A percentile compares a stretch with the other conserved stretches of the same genome.
Conservation (phyloP, 306 rosid genomes). For the Canavalia gladiata region DNA sequence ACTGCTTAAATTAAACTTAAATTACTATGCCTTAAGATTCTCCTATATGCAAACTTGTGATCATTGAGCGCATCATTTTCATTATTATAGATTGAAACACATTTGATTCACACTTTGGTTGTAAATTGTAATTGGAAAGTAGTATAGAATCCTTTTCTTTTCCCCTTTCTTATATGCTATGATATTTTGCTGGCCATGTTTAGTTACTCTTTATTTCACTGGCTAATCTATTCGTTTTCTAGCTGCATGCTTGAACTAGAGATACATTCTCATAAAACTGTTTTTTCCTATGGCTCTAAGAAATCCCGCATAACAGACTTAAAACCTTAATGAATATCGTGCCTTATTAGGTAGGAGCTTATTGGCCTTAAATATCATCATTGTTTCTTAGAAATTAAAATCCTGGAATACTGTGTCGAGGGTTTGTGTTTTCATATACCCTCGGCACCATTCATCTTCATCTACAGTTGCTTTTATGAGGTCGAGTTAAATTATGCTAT, state of each 20-base stretch:
- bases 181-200: not conserved
- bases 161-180: not conserved
- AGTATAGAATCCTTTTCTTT: not conserved
- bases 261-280: slow-evolving; percentile 5
- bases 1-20: not conserved
- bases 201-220: not conserved
- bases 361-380: not conserved
- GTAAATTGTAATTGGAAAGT: not conserved
- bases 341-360: not conserved
- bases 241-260: slow-evolving; percentile 6
- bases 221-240: slow-evolving; percentile 3
- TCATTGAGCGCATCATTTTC: not conserved
- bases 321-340: not conserved
- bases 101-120: not conserved
- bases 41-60: not conserved
- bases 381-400: not conserved
- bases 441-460: not conserved
- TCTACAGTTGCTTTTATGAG: slow-evolving; percentile 13
- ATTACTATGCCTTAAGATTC: slow-evolving; percentile 4
- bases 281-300: not conserved
- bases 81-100: not conserved
- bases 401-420: not conserved
- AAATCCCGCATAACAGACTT: slow-evolving; percentile 12
- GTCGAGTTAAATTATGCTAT: slow-evolving; percentile 1
- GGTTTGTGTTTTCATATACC: not conserved